Percentiles rank a stretch among this genome's conserved stretches.
Conservation (phyloP, 2,329 filamentous ascomycete genomes). For the Zymoseptoria tritici region DNA sequence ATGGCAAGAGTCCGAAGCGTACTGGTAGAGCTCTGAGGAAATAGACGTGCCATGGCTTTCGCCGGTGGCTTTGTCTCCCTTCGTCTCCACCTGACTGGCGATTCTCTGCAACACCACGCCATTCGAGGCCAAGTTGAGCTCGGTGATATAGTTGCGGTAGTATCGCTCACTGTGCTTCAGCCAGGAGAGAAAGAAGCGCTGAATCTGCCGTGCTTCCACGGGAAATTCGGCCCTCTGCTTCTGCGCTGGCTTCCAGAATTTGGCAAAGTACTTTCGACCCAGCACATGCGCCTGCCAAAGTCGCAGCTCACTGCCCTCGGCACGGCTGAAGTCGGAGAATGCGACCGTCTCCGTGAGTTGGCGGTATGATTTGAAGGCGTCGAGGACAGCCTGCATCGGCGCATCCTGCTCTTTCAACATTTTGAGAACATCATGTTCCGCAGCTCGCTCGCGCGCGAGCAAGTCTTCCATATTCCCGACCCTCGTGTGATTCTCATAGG, state of each 20-base stretch:
- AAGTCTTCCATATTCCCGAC: slow-evolving; percentile 27
- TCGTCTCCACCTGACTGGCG: slow-evolving; percentile 33
- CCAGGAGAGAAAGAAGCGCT: slow-evolving; percentile 75
- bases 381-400: slow-evolving; percentile 17
- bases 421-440: slow-evolving; percentile 22
- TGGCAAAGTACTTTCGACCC: slow-evolving; percentile 72
- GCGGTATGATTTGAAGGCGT: slow-evolving; percentile 47
- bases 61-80: slow-evolving; percentile 8
- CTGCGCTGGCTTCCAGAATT: slow-evolving; percentile 50
- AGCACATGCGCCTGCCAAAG: slow-evolving; percentile 74
- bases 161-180: slow-evolving; percentile 82
- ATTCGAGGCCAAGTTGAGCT: slow-evolving; percentile 55
- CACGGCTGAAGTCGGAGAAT: slow-evolving; percentile 62
- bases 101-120: slow-evolving; percentile 51
- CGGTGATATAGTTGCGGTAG: slow-evolving; percentile 78
- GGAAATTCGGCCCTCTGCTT: slow-evolving; percentile 46
- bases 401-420: slow-evolving; percentile 20
- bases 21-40: slow-evolving; percentile 43
- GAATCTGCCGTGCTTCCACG: slow-evolving; percentile 65
- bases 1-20: slow-evolving; percentile 68
- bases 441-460: slow-evolving; percentile 24
- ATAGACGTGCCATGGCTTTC: slow-evolving; percentile 18
- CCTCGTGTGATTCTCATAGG: slow-evolving; percentile 21
- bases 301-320: slow-evolving; percentile 57
- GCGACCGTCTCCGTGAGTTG: slow-evolving; percentile 64